phyloP scores from a whole-genome alignment of 1,284 basidiomycete species.

The Fomitopsis betulina region DNA sequence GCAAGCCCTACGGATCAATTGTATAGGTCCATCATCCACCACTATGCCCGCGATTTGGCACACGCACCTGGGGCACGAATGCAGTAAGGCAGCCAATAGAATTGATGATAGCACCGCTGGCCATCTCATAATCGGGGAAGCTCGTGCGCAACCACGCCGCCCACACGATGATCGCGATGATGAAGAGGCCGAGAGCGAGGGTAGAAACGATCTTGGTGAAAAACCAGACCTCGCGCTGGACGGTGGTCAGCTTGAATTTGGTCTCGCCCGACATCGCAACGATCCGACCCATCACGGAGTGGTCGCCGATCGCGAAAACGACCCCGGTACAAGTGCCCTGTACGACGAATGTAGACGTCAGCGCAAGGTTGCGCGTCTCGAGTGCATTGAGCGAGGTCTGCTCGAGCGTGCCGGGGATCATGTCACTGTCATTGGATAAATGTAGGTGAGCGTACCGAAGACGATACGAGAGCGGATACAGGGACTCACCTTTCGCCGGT shows the following conservation, averaged over 20 bases:
- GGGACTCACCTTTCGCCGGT: conserved; percentile 46
- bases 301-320: conserved; percentile 56
- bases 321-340: conserved; percentile 53
- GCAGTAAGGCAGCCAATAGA: conserved; percentile 46
- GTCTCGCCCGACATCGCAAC: conserved; percentile 48
- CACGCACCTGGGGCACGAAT: conserved; percentile 42
- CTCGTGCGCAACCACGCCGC: conserved; percentile 39
- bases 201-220: conserved; percentile 44
- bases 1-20: conserved; percentile 46
- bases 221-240: conserved; percentile 45
- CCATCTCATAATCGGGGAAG: conserved; percentile 34
- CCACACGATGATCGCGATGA: conserved; percentile 38
- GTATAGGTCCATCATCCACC: too few species aligned
- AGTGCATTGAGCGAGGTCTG: conserved; percentile 52
- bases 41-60: too few species aligned
- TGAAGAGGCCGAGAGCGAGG: conserved; percentile 37
- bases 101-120: conserved; percentile 41
- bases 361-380: conserved; percentile 58
- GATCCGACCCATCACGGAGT: conserved; percentile 57
- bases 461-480: too few species aligned
- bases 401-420: conserved; percentile 47
- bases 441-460: too few species aligned
- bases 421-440: conserved; percentile 29
- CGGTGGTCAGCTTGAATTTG: conserved; percentile 44
- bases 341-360: conserved; percentile 48